Conservation (phyloP, 306 rosid species). For the barrel medic (Medicago truncatula) region MtrunA17r5.0-ANR NC_053047.1:7155501-7156000, state of each 20-base stretch:
- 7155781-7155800: not conserved
- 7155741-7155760: not conserved
- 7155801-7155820: too few species aligned
- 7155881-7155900: too few species aligned
- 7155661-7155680: not conserved
- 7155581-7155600: not conserved
- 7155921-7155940: too few species aligned
- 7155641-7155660: not conserved
- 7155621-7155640: not conserved
- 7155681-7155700: not conserved
- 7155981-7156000: not conserved
- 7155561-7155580: not conserved
- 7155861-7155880: too few species aligned
- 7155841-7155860: too few species aligned
- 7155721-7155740: not conserved
- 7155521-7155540: not conserved
- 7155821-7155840: too few species aligned
- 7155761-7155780: not conserved
- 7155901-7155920: too few species aligned
- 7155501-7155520: not conserved
- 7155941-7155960: too few species aligned
- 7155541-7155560: not conserved
- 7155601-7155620: not conserved
- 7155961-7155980: too few species aligned
- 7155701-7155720: not conserved